A percentile compares a stretch with the other conserved stretches of the same genome.
phyloP scores from a whole-genome alignment of 805 yeast genomes.

The Metschnikowia lachancei region DNA sequence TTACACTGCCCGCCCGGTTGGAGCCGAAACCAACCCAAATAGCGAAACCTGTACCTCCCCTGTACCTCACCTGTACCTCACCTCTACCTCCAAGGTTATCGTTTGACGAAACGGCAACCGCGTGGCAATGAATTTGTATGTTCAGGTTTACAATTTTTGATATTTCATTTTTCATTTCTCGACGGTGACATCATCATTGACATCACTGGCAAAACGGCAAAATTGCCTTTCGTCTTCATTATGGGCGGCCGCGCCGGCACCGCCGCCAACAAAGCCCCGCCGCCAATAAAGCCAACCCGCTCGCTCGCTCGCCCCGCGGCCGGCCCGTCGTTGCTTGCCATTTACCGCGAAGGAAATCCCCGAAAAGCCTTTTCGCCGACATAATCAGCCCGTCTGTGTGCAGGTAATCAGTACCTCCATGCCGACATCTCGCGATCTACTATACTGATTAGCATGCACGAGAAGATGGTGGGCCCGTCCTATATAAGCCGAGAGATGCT shows the following conservation, averaged over 20 bases:
- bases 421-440: constrained; percentile 2
- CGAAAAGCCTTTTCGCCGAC: constrained; percentile 6
- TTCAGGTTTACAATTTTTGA: too few relatives aligned
- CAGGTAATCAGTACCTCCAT: constrained; percentile 7
- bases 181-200: constrained; percentile 6
- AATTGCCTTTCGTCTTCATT: background rate
- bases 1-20: too few relatives aligned
- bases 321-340: constrained; percentile 13
- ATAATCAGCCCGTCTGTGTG: background rate
- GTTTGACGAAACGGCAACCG: too few relatives aligned
- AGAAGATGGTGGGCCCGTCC: background rate
- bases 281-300: background rate
- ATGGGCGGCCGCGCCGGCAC: background rate
- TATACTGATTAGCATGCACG: constrained; percentile 1
- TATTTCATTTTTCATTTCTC: too few relatives aligned
- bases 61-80: too few relatives aligned
- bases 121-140: too few relatives aligned
- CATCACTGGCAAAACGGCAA: background rate
- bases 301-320: constrained; percentile 9
- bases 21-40: too few relatives aligned
- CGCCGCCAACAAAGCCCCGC: too few relatives aligned
- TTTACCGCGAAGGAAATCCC: constrained; percentile 9
- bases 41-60: too few relatives aligned
- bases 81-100: too few relatives aligned
- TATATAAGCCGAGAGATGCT: background rate